A percentile compares a stretch with the other conserved stretches of the same genome.
Evolutionary conservation across 2,329 filamentous ascomycete species (phyloP).

Genomic region (Chlorencoelia australis): DNA sequence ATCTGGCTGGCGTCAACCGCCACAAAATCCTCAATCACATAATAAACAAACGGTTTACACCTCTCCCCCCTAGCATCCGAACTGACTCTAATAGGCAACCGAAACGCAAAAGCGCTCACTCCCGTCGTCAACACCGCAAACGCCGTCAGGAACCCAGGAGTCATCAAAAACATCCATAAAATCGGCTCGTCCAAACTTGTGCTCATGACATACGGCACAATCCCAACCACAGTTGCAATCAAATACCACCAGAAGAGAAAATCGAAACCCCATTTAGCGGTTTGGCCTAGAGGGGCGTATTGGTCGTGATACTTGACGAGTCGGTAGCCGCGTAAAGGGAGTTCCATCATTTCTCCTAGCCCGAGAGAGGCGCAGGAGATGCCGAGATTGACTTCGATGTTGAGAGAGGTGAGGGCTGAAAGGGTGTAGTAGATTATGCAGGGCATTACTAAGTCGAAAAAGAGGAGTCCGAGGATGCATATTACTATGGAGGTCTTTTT

Average conservation of each 20-base stretch:
- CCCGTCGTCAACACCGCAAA: constrained; percentile 4
- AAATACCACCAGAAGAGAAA: constrained; percentile 10
- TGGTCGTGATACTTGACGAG: constrained; percentile 1
- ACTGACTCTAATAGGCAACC: constrained; percentile 5
- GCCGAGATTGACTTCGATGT: too few species aligned
- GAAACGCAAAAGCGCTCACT: background rate
- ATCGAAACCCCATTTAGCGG: constrained; percentile 6
- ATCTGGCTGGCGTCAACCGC: too few species aligned
- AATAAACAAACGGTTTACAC: too few species aligned
- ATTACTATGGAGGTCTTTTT: too few species aligned
- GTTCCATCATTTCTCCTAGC: too few species aligned
- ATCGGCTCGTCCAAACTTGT: constrained; percentile 7
- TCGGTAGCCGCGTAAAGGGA: too few species aligned
- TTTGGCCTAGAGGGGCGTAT: constrained; percentile 6
- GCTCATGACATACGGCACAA: constrained; percentile 7
- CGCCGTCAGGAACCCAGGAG: constrained; percentile 5
- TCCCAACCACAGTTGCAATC: constrained; percentile 6
- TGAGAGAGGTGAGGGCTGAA: too few species aligned
- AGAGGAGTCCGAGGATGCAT: too few species aligned
- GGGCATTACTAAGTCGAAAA: too few species aligned
- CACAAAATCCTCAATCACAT: too few species aligned
- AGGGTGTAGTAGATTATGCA: too few species aligned
- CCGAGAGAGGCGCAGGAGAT: too few species aligned
- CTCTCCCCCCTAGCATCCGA: constrained; percentile 4
- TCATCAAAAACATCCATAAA: constrained; percentile 8